A percentile compares a stretch with the other conserved stretches of the same genome.
phyloP scores from a whole-genome alignment of 1,139 yeast species.

The Nadsonia starkeyi-henricii region DNA sequence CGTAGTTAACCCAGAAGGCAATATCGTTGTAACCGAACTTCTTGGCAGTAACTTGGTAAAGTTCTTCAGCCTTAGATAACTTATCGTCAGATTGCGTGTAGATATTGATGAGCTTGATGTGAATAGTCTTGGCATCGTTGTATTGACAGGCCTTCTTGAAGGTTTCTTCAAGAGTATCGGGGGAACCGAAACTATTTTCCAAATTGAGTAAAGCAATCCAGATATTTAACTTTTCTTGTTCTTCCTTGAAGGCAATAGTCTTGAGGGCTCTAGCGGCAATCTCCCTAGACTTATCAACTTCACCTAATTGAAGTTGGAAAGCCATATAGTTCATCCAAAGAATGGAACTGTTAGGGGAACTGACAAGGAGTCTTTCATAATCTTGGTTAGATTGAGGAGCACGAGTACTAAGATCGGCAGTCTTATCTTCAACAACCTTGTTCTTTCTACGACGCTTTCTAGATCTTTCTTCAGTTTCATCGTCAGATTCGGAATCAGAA shows the following conservation, averaged over 20 bases:
- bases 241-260: constrained; percentile 83
- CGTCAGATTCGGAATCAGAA: constrained; percentile 25
- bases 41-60: constrained; percentile 57
- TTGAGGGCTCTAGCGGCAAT: constrained; percentile 85
- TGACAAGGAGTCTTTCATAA: constrained; percentile 79
- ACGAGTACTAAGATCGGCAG: constrained; percentile 68
- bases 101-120: constrained; percentile 65
- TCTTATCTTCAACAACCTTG: constrained; percentile 54
- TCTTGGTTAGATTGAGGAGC: constrained; percentile 87
- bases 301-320: constrained; percentile 88
- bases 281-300: constrained; percentile 86
- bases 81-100: constrained; percentile 57
- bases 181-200: constrained; percentile 86
- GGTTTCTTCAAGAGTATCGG: constrained; percentile 62
- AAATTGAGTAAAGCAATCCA: constrained; percentile 93
- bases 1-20: constrained; percentile 67
- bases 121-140: constrained; percentile 77
- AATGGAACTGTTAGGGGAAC: constrained; percentile 87
- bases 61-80: constrained; percentile 49
- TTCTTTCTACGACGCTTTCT: constrained; percentile 30
- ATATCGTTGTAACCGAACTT: constrained; percentile 52
- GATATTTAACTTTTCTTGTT: constrained; percentile 79
- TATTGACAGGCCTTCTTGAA: constrained; percentile 79
- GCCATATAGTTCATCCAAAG: constrained; percentile 98
- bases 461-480: constrained; percentile 20